Percentiles rank a stretch among this genome's conserved stretches.
Conservation (phyloP, 306 rosid genomes). For the Quercus bicolor region DNA sequence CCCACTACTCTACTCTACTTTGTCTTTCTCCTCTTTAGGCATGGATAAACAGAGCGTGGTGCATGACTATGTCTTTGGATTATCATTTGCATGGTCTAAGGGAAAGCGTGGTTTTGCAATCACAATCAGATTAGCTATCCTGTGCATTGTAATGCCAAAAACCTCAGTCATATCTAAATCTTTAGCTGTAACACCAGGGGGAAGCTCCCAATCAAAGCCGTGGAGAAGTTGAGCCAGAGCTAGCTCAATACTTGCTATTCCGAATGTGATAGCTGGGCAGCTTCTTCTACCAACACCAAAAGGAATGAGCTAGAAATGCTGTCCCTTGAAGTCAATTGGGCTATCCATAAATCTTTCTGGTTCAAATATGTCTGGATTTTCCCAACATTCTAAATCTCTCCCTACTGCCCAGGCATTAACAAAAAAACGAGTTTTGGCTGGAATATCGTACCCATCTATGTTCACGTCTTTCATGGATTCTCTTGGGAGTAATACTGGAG, state of each 20-base stretch:
- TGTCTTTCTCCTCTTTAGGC: too few relatives aligned
- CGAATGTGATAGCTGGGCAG: conserved; percentile 51
- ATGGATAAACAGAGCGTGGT: too few relatives aligned
- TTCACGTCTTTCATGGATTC: conserved; percentile 60
- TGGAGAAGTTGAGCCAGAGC: conserved; percentile 68
- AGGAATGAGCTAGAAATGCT: conserved; percentile 57
- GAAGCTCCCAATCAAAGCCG: conserved; percentile 69
- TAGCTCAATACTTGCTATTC: conserved; percentile 44
- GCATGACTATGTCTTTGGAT: background rate
- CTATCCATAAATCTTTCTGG: conserved; percentile 62
- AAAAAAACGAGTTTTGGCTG: conserved; percentile 54
- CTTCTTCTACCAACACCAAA: conserved; percentile 73
- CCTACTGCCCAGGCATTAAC: conserved; percentile 71
- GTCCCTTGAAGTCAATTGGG: conserved; percentile 53
- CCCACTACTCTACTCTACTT: too few relatives aligned
- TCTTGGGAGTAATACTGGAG: conserved; percentile 61
- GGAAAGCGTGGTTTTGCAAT: conserved; percentile 42
- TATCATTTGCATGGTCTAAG: background rate
- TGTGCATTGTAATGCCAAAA: conserved; percentile 67
- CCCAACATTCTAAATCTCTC: conserved; percentile 59
- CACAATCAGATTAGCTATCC: conserved; percentile 38
- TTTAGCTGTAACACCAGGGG: conserved; percentile 36
- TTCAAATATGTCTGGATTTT: conserved; percentile 43
- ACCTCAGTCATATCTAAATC: conserved; percentile 56
- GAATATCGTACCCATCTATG: conserved; percentile 55